Conservation (phyloP, 2,329 filamentous ascomycete species). For the Gaeumannomyces tritici region DNA sequence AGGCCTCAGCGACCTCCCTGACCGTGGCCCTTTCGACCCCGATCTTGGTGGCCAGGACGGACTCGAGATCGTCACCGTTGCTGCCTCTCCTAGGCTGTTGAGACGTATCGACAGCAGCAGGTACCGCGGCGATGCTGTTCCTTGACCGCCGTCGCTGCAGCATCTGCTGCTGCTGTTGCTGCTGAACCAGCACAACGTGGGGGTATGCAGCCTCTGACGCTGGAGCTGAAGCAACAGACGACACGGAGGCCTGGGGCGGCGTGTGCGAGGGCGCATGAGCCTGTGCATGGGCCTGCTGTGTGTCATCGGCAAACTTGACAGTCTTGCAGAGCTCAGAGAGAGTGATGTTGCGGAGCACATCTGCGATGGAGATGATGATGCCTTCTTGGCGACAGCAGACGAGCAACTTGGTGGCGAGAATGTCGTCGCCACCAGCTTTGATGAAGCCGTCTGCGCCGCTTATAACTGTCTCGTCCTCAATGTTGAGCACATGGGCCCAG, state of each 20-base stretch:
- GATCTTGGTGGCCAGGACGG: conserved; percentile 31
- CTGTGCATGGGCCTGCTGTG: neutral
- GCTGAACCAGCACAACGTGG: neutral
- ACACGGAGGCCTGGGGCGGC: neutral
- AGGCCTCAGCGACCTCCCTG: conserved; percentile 37
- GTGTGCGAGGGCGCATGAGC: neutral
- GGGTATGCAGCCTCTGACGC: neutral
- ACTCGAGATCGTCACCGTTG: conserved; percentile 23
- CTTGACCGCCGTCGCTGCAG: conserved; percentile 4
- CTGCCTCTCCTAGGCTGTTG: neutral
- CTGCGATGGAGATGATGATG: conserved; percentile 28
- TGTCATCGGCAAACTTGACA: conserved; percentile 14
- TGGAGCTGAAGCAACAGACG: neutral
- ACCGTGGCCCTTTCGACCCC: conserved; percentile 30
- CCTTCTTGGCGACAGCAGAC: conserved; percentile 32
- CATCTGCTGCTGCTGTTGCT: neutral
- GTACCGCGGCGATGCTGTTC: conserved; percentile 5
- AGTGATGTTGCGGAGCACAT: conserved; percentile 29
- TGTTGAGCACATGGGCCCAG: conserved; percentile 33
- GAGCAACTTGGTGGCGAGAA: conserved; percentile 33
- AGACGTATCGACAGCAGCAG: conserved; percentile 16
- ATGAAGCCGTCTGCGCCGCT: conserved; percentile 33
- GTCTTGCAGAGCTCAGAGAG: conserved; percentile 35
- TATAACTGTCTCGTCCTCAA: conserved; percentile 29
- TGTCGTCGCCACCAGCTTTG: conserved; percentile 34